Evolutionary conservation across 106 monocot genomes (phyloP).

Genomic region (Apostasia shenzhenica): DNA sequence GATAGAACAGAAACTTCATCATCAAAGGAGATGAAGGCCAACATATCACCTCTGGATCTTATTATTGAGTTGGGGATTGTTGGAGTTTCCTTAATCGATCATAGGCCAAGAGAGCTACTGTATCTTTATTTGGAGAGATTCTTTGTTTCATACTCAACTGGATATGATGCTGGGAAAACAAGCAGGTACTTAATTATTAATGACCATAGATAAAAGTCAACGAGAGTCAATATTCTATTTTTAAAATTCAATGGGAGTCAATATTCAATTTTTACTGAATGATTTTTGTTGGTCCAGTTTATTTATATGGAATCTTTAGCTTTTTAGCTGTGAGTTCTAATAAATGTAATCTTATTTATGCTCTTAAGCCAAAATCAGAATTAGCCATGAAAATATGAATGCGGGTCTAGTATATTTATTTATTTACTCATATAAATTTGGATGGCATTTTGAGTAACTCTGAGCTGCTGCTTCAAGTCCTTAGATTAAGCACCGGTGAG

Average conservation of each 20-base stretch:
- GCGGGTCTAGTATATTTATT: no score
- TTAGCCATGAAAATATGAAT: no score
- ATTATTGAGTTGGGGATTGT: constrained; percentile 76
- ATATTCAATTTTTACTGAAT: neutral
- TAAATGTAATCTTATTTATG: no score
- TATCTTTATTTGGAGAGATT: constrained; percentile 84
- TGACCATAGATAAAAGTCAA: neutral
- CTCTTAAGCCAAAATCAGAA: no score
- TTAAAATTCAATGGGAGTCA: neutral
- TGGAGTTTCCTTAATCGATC: constrained; percentile 84
- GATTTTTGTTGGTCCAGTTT: neutral
- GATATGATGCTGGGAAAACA: constrained; percentile 66
- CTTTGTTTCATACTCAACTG: constrained; percentile 76
- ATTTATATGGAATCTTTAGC: neutral
- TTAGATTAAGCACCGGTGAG: no score
- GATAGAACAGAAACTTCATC: constrained; percentile 14
- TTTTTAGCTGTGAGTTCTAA: no score
- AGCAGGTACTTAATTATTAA: constrained; percentile 61
- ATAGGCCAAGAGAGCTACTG: constrained; percentile 81
- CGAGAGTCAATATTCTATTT: neutral
- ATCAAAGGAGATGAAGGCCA: constrained; percentile 25
- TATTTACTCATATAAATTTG: no score
- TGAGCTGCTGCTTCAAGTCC: no score
- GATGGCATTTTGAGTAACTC: no score
- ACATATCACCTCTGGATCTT: constrained; percentile 57